Evolutionary conservation across 129 eudicot species (phyloP).

Genomic region (Flaveria bidentis): DNA sequence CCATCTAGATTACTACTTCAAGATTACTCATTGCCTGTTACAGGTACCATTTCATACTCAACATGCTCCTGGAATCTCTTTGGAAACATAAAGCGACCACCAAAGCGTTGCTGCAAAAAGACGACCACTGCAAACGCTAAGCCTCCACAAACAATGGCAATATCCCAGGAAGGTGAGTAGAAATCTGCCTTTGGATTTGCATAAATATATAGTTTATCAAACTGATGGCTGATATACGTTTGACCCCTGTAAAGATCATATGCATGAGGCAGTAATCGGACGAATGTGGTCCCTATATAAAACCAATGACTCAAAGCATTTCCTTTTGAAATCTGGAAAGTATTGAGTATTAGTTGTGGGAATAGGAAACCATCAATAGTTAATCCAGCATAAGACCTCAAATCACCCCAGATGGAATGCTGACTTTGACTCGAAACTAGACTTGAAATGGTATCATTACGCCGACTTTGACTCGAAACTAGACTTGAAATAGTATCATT

Average conservation of each 20-base stretch:
- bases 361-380: constrained; percentile 66
- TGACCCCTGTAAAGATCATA: constrained; percentile 65
- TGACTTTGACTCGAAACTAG: not conserved
- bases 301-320: constrained; percentile 48
- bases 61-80: constrained; percentile 41
- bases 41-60: constrained; percentile 58
- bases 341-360: constrained; percentile 70
- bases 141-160: constrained; percentile 48
- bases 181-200: constrained; percentile 53
- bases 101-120: constrained; percentile 66
- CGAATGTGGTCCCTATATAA: constrained; percentile 61
- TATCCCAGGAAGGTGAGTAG: constrained; percentile 65
- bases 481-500: not conserved
- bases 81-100: constrained; percentile 58
- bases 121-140: constrained; percentile 46
- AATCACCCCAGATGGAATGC: constrained; percentile 45
- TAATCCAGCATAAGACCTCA: constrained; percentile 70
- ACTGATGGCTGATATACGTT: constrained; percentile 28
- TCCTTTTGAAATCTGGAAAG: constrained; percentile 48
- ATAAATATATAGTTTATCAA: constrained; percentile 44
- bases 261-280: constrained; percentile 63
- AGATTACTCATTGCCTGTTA: constrained; percentile 22
- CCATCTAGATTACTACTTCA: not conserved
- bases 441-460: not conserved
- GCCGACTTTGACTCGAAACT: constrained; percentile 1